A percentile compares a stretch with the other conserved stretches of the same genome.
phyloP scores from a whole-genome alignment of 306 rosid species.

The Datisca glomerata region DNA sequence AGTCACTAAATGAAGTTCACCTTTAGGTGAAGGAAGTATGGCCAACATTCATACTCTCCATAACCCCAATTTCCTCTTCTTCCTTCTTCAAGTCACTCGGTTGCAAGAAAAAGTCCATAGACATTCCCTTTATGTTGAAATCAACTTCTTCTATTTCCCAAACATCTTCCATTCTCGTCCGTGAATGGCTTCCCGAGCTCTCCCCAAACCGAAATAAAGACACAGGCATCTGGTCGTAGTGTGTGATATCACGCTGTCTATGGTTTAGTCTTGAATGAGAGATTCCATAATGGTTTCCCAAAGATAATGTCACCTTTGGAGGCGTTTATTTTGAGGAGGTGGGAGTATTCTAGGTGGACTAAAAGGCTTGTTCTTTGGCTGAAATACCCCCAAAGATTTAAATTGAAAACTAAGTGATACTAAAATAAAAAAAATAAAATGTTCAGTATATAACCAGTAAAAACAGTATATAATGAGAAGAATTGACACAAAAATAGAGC shows the following conservation, averaged over 20 bases:
- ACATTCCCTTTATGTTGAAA: slow-evolving; percentile 66
- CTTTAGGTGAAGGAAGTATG: slow-evolving; percentile 1
- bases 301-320: slow-evolving; percentile 26
- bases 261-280: slow-evolving; percentile 41
- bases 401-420: no score
- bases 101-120: slow-evolving; percentile 72
- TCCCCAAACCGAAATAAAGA: slow-evolving; percentile 65
- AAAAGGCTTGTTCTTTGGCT: slow-evolving; percentile 81
- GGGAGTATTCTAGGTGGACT: slow-evolving; percentile 71
- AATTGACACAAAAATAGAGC: no score
- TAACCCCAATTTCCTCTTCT: slow-evolving; percentile 19
- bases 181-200: slow-evolving; percentile 37
- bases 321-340: slow-evolving; percentile 57
- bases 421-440: no score
- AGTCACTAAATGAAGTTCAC: background rate
- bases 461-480: no score
- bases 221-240: slow-evolving; percentile 50
- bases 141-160: slow-evolving; percentile 89
- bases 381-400: slow-evolving; percentile 91
- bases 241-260: slow-evolving; percentile 74
- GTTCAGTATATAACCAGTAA: no score
- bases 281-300: slow-evolving; percentile 97
- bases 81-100: slow-evolving; percentile 72
- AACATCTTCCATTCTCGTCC: slow-evolving; percentile 72
- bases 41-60: slow-evolving; percentile 4